These are phyloP conservation scores for Krasilnikovozyma curviuscula DNA, from an alignment of 768 basidiomycete species.

Conservation along the genomic window DNA sequence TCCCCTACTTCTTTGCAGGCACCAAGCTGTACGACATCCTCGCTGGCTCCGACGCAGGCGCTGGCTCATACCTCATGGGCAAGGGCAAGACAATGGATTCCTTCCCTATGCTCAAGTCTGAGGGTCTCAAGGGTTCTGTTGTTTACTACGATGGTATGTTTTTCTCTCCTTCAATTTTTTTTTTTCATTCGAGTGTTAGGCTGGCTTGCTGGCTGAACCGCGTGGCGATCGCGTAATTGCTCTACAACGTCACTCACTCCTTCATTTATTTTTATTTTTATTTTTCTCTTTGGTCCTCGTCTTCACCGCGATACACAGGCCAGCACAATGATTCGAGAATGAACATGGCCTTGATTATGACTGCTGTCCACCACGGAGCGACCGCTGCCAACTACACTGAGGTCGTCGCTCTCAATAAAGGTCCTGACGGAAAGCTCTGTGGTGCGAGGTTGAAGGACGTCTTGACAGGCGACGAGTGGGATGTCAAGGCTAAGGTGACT, in stretches of 20 bases:
- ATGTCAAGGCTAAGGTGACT: conserved; percentile 55
- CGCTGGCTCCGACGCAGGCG: conserved; percentile 78
- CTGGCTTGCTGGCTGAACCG: background rate
- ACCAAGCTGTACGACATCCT: conserved; percentile 92
- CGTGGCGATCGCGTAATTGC: background rate
- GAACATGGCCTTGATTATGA: conserved; percentile 91
- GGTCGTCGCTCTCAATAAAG: conserved; percentile 57
- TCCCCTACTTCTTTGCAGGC: conserved; percentile 87
- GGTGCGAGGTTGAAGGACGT: conserved; percentile 64
- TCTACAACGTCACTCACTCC: too few relatives aligned
- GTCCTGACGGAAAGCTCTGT: conserved; percentile 31
- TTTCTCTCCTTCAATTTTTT: background rate
- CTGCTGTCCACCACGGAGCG: conserved; percentile 65
- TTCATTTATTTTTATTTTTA: background rate
- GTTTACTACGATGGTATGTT: conserved; percentile 86
- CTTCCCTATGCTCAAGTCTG: conserved; percentile 87
- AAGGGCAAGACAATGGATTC: conserved; percentile 80
- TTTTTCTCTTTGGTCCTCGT: too few relatives aligned
- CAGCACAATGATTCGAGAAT: conserved; percentile 98
- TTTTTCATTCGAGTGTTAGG: background rate
- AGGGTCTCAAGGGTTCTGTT: conserved; percentile 79
- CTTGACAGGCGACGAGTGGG: conserved; percentile 62
- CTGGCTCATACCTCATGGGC: conserved; percentile 69
- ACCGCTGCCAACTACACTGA: conserved; percentile 75
- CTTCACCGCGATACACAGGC: too few relatives aligned